phyloP scores from a whole-genome alignment of 2,329 filamentous ascomycete genomes.

The Nigrospora sphaerica region DNA sequence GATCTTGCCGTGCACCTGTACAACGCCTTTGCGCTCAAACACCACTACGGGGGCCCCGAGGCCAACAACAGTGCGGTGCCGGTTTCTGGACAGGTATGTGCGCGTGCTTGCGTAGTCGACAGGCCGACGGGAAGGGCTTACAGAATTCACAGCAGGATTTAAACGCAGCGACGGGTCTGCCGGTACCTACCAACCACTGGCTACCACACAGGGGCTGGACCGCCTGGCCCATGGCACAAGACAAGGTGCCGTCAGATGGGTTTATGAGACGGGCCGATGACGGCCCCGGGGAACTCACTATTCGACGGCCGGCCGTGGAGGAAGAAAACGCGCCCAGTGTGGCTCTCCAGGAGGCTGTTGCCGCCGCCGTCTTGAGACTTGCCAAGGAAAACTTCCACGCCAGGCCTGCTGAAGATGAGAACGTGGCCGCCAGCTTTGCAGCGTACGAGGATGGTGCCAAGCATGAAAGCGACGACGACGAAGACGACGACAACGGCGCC shows the following conservation, averaged over 20 bases:
- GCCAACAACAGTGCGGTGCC: no score
- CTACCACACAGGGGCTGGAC: constrained; percentile 61
- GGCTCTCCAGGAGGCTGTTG: constrained; percentile 62
- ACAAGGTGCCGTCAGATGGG: constrained; percentile 51
- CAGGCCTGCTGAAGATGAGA: constrained; percentile 23
- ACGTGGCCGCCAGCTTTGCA: neutral
- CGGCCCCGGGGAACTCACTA: constrained; percentile 42
- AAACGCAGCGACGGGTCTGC: constrained; percentile 17
- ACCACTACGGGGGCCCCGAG: constrained; percentile 17
- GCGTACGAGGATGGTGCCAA: constrained; percentile 4
- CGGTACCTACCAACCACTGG: constrained; percentile 30
- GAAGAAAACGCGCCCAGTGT: constrained; percentile 44
- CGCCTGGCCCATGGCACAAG: constrained; percentile 70
- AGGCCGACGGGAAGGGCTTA: no score
- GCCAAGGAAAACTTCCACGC: constrained; percentile 58
- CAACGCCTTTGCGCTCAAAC: constrained; percentile 65
- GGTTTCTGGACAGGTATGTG: no score
- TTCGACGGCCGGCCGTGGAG: constrained; percentile 33
- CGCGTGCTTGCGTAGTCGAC: no score
- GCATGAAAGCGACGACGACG: constrained; percentile 9
- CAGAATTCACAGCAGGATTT: constrained; percentile 12
- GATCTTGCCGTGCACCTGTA: constrained; percentile 74
- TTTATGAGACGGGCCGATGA: constrained; percentile 38
- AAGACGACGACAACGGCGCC: constrained; percentile 6
- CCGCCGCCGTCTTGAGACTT: constrained; percentile 55